Percentiles rank a stretch among this genome's conserved stretches.
phyloP scores from a whole-genome alignment of 164 flowering plant genomes.

The Santalum album region DNA sequence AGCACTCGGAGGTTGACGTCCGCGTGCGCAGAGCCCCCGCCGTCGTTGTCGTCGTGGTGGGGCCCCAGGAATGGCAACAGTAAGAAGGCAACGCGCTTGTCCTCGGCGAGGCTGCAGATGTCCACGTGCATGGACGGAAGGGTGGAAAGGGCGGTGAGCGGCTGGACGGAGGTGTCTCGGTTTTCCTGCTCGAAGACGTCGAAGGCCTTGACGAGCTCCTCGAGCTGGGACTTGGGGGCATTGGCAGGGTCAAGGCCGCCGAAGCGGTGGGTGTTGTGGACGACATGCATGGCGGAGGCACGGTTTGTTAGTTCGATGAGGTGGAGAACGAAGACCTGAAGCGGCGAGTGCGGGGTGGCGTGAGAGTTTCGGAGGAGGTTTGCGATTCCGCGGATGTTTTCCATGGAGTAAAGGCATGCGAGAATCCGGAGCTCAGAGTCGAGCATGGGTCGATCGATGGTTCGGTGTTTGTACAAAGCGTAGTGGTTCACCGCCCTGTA shows the following conservation, averaged over 20 bases:
- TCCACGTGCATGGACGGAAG: conserved; percentile 33
- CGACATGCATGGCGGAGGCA: conserved; percentile 29
- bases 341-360: conserved; percentile 14
- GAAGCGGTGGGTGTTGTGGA: conserved; percentile 16
- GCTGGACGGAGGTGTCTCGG: conserved; percentile 10
- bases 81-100: conserved; percentile 22
- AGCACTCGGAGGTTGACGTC: conserved; percentile 26
- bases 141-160: conserved; percentile 26
- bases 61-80: conserved; percentile 32
- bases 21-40: conserved; percentile 12
- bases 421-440: conserved; percentile 18
- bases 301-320: conserved; percentile 29
- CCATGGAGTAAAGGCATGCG: conserved; percentile 21
- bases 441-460: conserved; percentile 12
- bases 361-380: conserved; percentile 22
- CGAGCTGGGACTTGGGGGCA: conserved; percentile 19
- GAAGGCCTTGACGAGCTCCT: conserved; percentile 23
- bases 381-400: conserved; percentile 20
- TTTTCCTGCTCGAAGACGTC: conserved; percentile 20
- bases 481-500: conserved; percentile 15
- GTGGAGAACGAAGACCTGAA: conserved; percentile 16
- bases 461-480: conserved; percentile 14
- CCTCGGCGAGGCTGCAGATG: conserved; percentile 26
- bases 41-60: conserved; percentile 19
- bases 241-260: conserved; percentile 10